Evolutionary conservation across 176 grass and related monocot species (phyloP), one percentile per base, ranked within the genome.

Genomic region (Thinopyrum elongatum): DNA sequence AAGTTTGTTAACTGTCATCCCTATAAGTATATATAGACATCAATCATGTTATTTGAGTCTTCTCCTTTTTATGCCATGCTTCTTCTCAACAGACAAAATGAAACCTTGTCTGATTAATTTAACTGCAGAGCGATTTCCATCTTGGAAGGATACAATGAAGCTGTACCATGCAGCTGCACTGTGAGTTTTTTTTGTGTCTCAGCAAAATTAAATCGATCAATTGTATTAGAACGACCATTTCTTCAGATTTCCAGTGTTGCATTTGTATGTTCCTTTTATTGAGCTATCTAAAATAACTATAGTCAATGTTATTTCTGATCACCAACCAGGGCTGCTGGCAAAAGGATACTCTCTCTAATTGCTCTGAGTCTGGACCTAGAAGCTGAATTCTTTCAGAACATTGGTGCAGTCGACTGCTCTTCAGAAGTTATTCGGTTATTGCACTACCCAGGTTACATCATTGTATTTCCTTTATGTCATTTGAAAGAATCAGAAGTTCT

Each of bases 81-180:
- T 67, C 46, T 51, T 60, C 1, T 58, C 7, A 58, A 77, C 61
- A 21, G 10, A 82, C 66, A 86, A 33, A 61, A 78, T 77, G 15
- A 84, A 16, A 81, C 35, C 27, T 86, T 79, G 7, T 79, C 27
- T 92, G 82, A 23, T 46, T 84, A 79, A 70, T 41, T 78, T 60
- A 82, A 85, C 21, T 89, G 67, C 78, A 98, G 93, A 92, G 76
- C 60, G 16, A 46, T 82, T 93, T 60, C 87, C 91, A 59, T 79
- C 59, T 89, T 95, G 95, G 93, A 95, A 87, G 87, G 83, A 82
- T 65, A 90, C 87, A 64, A 98, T 95, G 88, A 72, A 87, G 70
- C 47, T 86, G 73, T 98, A 95, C 86, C 70, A 68, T 67, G 60
- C 69, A 72, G 61, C 87, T 44, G 28, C 74, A 82, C 47, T 95